Conservation (phyloP, 768 basidiomycete genomes). For the Kwoniella shandongensis region DNA sequence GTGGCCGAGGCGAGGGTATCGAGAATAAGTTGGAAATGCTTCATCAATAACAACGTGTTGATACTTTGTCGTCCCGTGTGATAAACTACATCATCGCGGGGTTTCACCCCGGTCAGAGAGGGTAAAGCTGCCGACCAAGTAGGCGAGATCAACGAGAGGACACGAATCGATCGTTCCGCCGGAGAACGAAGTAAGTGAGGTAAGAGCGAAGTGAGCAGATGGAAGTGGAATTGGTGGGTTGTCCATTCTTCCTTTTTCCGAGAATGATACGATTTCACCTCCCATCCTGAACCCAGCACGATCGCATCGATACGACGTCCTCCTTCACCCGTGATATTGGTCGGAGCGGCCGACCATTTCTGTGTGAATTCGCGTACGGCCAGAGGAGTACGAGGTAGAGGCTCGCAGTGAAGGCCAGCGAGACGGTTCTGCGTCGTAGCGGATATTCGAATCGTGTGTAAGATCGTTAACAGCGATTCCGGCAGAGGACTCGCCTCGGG, state of each 20-base stretch:
- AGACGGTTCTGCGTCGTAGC: slow-evolving; percentile 30
- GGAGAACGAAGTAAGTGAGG: slow-evolving; percentile 79
- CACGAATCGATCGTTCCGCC: slow-evolving; percentile 84
- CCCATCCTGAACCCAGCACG: slow-evolving; percentile 50
- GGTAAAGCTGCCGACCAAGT: slow-evolving; percentile 80
- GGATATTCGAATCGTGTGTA: slow-evolving; percentile 48
- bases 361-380: slow-evolving; percentile 43
- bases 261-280: slow-evolving; percentile 13
- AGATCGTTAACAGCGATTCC: slow-evolving; percentile 41
- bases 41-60: slow-evolving; percentile 55
- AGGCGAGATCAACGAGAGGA: slow-evolving; percentile 81
- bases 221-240: slow-evolving; percentile 58
- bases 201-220: slow-evolving; percentile 74
- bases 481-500: slow-evolving; percentile 46
- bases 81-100: slow-evolving; percentile 60
- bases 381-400: slow-evolving; percentile 38
- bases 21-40: slow-evolving; percentile 79
- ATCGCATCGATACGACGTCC: slow-evolving; percentile 51
- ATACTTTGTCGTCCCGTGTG: slow-evolving; percentile 55
- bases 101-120: slow-evolving; percentile 57
- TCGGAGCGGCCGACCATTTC: slow-evolving; percentile 39
- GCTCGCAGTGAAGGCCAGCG: slow-evolving; percentile 48
- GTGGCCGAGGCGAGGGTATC: slow-evolving; percentile 70
- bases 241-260: slow-evolving; percentile 30
- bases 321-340: slow-evolving; percentile 42